A percentile compares a stretch with the other conserved stretches of the same genome.
Conservation (phyloP, 306 rosid genomes). For the Cyclanthera cordifolia region DNA sequence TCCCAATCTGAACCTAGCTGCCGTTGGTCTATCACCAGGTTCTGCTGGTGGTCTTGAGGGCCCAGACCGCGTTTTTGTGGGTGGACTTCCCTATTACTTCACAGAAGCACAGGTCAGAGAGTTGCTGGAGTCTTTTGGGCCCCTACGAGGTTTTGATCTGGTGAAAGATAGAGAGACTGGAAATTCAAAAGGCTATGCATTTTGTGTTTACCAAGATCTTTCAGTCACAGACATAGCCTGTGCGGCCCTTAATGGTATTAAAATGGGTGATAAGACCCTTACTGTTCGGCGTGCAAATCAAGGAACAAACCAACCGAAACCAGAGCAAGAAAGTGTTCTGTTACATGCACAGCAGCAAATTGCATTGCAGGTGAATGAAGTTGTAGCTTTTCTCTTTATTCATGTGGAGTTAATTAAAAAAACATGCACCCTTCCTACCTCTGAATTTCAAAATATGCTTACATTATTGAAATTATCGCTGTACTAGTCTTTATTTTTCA, state of each 20-base stretch:
- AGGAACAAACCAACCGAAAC: slow-evolving; percentile 89
- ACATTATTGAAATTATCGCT: neutral
- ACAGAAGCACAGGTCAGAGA: slow-evolving; percentile 91
- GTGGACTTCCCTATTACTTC: slow-evolving; percentile 94
- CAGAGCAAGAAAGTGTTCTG: slow-evolving; percentile 83
- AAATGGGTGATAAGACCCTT: slow-evolving; percentile 97
- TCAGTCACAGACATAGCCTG: slow-evolving; percentile 97
- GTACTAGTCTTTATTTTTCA: neutral
- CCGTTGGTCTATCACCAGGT: slow-evolving; percentile 95
- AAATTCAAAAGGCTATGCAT: slow-evolving; percentile 94
- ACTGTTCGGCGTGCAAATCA: slow-evolving; percentile 98
- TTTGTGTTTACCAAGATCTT: slow-evolving; percentile 98
- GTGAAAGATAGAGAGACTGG: slow-evolving; percentile 99
- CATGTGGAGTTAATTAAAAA: neutral
- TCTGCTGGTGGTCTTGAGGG: slow-evolving; percentile 99
- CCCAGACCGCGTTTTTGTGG: slow-evolving; percentile 98
- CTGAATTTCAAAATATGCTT: neutral
- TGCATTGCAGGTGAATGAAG: slow-evolving; percentile 66
- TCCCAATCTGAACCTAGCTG: slow-evolving; percentile 74
- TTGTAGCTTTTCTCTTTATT: neutral
- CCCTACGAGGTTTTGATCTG: slow-evolving; percentile 90
- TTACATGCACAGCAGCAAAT: slow-evolving; percentile 97
- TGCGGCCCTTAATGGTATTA: slow-evolving; percentile 96
- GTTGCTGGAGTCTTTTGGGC: slow-evolving; percentile 92
- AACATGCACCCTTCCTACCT: neutral